Percentiles rank a stretch among this genome's conserved stretches.
Conservation (phyloP, 2,329 filamentous ascomycete genomes). For the Botryotinia globosa region DNA sequence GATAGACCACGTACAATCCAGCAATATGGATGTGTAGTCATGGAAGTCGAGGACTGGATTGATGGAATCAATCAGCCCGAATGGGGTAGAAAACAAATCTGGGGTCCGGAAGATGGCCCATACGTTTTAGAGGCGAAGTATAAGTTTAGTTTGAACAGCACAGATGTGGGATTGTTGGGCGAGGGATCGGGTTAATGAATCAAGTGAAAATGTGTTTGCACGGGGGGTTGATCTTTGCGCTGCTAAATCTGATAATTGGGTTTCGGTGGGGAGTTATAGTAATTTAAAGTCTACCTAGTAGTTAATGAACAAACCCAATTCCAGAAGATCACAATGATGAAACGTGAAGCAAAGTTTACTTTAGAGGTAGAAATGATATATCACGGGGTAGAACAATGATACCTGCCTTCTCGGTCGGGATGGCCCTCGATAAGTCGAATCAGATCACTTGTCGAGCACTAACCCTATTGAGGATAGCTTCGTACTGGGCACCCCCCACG, state of each 20-base stretch:
- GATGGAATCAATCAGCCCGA: slow-evolving; percentile 89
- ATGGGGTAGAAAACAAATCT: slow-evolving; percentile 74
- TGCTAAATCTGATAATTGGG: neutral
- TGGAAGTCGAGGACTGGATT: slow-evolving; percentile 93
- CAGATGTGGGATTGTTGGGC: slow-evolving; percentile 27
- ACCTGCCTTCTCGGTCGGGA: neutral
- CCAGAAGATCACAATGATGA: neutral
- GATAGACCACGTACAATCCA: slow-evolving; percentile 61
- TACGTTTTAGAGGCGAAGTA: slow-evolving; percentile 63
- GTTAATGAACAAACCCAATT: neutral
- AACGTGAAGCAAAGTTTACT: neutral
- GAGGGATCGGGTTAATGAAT: slow-evolving; percentile 27
- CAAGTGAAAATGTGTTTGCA: neutral
- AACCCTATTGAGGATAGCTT: neutral
- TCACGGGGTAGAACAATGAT: neutral
- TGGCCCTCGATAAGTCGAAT: neutral
- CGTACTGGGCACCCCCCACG: neutral
- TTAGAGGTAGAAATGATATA: neutral
- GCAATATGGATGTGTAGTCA: slow-evolving; percentile 80
- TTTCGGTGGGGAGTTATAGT: neutral
- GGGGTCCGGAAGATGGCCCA: slow-evolving; percentile 55
- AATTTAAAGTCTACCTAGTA: neutral
- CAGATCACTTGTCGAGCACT: neutral
- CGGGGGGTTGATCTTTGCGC: neutral
- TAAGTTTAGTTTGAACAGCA: slow-evolving; percentile 45